These are phyloP conservation scores for Suhomyces sp. DNA, from an alignment of 805 yeast species.

Conservation along the genomic window DNA sequence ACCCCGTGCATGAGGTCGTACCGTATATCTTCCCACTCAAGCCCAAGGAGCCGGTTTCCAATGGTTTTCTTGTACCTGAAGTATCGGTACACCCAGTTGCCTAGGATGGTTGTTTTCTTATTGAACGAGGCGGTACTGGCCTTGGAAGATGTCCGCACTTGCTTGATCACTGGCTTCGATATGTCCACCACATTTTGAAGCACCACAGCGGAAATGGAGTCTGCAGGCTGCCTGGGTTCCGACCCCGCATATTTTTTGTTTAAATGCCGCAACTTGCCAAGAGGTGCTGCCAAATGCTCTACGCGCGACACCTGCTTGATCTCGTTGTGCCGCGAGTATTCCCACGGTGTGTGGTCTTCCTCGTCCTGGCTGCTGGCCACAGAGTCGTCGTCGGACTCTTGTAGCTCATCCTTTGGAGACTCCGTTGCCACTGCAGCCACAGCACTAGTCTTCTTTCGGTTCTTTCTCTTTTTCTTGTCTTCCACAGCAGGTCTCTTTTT, in stretches of 20 bases:
- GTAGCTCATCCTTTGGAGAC: not conserved
- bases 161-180: constrained; percentile 27
- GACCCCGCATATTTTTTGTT: constrained; percentile 4
- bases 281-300: constrained; percentile 18
- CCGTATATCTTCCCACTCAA: constrained; percentile 44
- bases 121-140: constrained; percentile 26
- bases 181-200: constrained; percentile 18
- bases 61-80: constrained; percentile 36
- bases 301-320: constrained; percentile 1
- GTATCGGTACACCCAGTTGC: constrained; percentile 30
- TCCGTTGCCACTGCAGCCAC: not conserved
- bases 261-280: constrained; percentile 16
- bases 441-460: constrained; percentile 3
- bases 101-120: constrained; percentile 23
- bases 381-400: not conserved
- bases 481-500: constrained; percentile 6
- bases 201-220: constrained; percentile 17
- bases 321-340: constrained; percentile 1
- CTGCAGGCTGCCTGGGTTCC: constrained; percentile 10
- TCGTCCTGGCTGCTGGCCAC: not conserved
- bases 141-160: constrained; percentile 23
- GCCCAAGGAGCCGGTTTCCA: constrained; percentile 34
- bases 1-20: constrained; percentile 35
- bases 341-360: constrained; percentile 2
- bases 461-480: constrained; percentile 6